phyloP scores from a whole-genome alignment of 1,284 basidiomycete species.

The Apiotrichum akiyoshidainum region DNA sequence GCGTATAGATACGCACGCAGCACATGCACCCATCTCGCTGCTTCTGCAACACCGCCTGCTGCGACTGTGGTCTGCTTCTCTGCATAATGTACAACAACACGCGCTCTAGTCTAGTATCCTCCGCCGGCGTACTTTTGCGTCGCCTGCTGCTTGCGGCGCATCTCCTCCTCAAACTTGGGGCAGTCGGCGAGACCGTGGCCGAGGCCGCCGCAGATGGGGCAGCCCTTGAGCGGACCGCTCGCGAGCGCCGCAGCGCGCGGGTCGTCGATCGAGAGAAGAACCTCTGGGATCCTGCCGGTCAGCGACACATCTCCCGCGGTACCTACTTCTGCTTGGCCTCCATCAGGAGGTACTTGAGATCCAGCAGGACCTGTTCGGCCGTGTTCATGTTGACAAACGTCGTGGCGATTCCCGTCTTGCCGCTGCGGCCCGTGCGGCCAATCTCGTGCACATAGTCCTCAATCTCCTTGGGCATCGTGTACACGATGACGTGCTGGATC shows the following conservation, averaged over 20 bases:
- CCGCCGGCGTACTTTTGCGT: constrained; percentile 58
- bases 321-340: constrained; percentile 93
- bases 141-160: constrained; percentile 60
- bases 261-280: constrained; percentile 86
- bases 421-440: constrained; percentile 93
- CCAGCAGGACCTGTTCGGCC: constrained; percentile 88
- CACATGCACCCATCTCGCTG: not conserved
- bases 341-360: constrained; percentile 94
- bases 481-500: constrained; percentile 64
- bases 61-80: not conserved
- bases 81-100: constrained; percentile 2
- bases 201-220: constrained; percentile 94
- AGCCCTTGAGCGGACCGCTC: constrained; percentile 75
- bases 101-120: constrained; percentile 52
- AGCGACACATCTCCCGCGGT: constrained; percentile 1
- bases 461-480: constrained; percentile 99
- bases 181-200: constrained; percentile 92
- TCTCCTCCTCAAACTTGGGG: constrained; percentile 92
- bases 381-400: constrained; percentile 99
- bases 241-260: constrained; percentile 65
- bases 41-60: not conserved
- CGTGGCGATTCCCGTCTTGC: constrained; percentile 98
- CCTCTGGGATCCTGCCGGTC: constrained; percentile 79
- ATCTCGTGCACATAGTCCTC: constrained; percentile 96
- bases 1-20: not conserved